Evolutionary conservation across 768 basidiomycete species (phyloP), one percentile per base, ranked within the genome.

Genomic region (Candolleomyces efflorescens): DNA sequence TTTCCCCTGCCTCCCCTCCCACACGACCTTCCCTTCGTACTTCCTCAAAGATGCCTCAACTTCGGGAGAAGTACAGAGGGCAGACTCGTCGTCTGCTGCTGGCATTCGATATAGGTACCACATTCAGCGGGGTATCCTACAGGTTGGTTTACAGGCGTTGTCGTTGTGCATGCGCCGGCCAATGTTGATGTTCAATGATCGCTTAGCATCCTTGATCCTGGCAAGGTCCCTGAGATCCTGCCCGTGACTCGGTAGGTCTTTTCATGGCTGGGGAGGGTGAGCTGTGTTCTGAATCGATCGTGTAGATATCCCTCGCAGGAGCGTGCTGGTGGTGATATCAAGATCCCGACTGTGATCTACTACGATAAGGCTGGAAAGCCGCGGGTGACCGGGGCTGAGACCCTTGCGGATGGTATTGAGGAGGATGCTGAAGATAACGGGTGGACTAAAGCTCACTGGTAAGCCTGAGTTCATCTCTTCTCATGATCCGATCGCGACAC

Each of bases 131-230:
- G 3, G 50, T 60, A 24, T 63, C 62, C 11, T 63, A 63, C 44
- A 60, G 59, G 62, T 63, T 46, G 37, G 26, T 23, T 17, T n/a
- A 5, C 32, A 11, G 11, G 6, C 5, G 2, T 11, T 32, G 32
- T n/a, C n/a, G 11, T 5, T 22, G 10, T n/a, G 22, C 7, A n/a
- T 20, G 12, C 12, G 9, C 43, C 12, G 7, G n/a, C n/a, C 27
- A n/a, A 36, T n/a, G 38, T n/a, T 36, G 27, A 13, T n/a, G 37
- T 10, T 52, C 23, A n/a, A 39, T 1, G 24, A 17, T 41, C 60
- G 20, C 49, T 13, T 24, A 70, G 69, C 41, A 64, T 70, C 36
- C 59, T 70, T 13, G 64, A 68, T 59, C 67, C 65, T 26, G 65
- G 65, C 20, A 50, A 64, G 47, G 61, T 65, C 17, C 68, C 69